phyloP scores from a whole-genome alignment of 768 basidiomycete species.

The Pulveroboletus sp. region DNA sequence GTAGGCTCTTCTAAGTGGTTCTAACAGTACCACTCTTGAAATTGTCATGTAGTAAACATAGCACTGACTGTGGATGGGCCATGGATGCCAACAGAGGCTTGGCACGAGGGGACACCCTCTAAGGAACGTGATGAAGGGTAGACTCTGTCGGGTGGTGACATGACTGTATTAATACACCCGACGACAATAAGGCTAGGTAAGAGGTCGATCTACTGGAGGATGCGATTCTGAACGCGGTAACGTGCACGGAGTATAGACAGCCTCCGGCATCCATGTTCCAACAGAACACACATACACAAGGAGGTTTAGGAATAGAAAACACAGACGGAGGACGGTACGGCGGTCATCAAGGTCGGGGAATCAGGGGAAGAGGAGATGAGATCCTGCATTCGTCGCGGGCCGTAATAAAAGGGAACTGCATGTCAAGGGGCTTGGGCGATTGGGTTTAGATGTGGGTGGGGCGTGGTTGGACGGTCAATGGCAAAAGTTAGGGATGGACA shows the following conservation, averaged over 20 bases:
- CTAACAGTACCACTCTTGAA: neutral
- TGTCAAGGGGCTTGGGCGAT: conserved; percentile 9
- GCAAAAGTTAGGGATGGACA: neutral
- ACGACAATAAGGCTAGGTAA: no score
- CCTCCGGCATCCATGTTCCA: no score
- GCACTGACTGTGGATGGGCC: neutral
- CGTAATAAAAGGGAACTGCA: conserved; percentile 17
- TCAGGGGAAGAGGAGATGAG: conserved; percentile 15
- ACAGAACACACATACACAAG: neutral
- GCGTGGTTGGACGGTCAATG: neutral
- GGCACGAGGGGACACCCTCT: no score
- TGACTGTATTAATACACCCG: no score
- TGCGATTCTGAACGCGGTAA: no score
- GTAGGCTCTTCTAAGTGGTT: conserved; percentile 18
- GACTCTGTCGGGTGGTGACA: no score
- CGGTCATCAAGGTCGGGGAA: conserved; percentile 23
- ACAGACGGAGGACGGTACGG: conserved; percentile 24
- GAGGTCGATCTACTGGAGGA: no score
- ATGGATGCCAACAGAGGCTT: neutral
- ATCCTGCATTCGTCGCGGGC: conserved; percentile 5
- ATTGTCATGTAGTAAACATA: conserved; percentile 2
- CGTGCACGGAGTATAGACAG: no score
- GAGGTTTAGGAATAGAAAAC: conserved; percentile 21
- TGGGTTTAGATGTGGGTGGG: neutral
- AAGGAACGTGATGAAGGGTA: neutral